phyloP scores from a whole-genome alignment of 176 grass and related monocot genomes.

The Triticum monococcum region DNA sequence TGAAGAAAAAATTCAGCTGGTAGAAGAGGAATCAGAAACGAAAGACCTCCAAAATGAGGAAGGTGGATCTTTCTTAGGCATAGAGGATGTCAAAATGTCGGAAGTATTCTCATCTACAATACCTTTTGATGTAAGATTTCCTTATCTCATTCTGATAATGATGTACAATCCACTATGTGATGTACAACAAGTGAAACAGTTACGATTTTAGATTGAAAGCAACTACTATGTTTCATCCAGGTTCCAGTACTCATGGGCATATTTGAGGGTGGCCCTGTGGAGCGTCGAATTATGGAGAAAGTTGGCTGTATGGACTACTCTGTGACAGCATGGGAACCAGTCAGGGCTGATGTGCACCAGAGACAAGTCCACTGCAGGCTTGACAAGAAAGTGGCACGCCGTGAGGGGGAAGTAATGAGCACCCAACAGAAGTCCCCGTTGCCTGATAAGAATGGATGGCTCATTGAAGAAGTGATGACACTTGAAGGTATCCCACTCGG shows the following conservation, averaged over 20 bases:
- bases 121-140: slow-evolving; percentile 72
- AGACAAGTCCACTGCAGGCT: slow-evolving; percentile 86
- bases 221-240: slow-evolving; percentile 44
- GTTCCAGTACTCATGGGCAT: slow-evolving; percentile 66
- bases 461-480: slow-evolving; percentile 84
- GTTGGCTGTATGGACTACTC: slow-evolving; percentile 84
- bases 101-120: slow-evolving; percentile 67
- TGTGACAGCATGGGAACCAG: slow-evolving; percentile 68
- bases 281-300: slow-evolving; percentile 75
- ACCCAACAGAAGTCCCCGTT: slow-evolving; percentile 81
- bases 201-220: neutral
- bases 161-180: slow-evolving; percentile 8
- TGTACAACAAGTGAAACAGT: neutral
- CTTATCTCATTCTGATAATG: slow-evolving; percentile 12
- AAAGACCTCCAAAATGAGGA: slow-evolving; percentile 61
- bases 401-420: slow-evolving; percentile 65
- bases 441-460: slow-evolving; percentile 73
- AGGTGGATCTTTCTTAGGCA: slow-evolving; percentile 73
- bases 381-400: slow-evolving; percentile 51
- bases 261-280: slow-evolving; percentile 79
- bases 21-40: slow-evolving; percentile 85
- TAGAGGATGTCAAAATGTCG: slow-evolving; percentile 77
- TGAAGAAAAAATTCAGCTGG: slow-evolving; percentile 83
- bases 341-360: slow-evolving; percentile 67
- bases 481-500: slow-evolving; percentile 64